Base-by-base conservation (phyloP, 805 yeast genomes). In the Spencermartinsiella europaea region DNA sequence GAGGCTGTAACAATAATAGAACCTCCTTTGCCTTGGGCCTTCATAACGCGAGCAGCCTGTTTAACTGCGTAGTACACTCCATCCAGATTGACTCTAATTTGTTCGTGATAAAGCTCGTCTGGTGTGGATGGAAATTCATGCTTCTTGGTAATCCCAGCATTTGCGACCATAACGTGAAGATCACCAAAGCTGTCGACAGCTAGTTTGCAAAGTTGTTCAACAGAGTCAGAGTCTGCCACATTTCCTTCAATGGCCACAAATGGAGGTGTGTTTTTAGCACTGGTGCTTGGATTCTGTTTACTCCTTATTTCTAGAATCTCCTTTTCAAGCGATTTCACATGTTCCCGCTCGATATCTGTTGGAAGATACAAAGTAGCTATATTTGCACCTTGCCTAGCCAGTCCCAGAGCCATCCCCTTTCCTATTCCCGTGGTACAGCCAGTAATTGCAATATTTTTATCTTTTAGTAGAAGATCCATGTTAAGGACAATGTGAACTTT, bases 251-350 rank as follows among this genome's bases (percentile, higher is more conserved):
- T 63, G 0, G 75, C 70, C 7, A 65, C 44, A 39, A 56, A 54
- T 19, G 42, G 31, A 5, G 42, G 54, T 20, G 60, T 52, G 16
- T 14, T 15, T 12, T 7, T 7, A 25, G 7, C 12, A 25, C 12
- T 25, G 7, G 31, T 25, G 12, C 31, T 25, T 25, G 31, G 31
- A 12, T 25, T 25, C 31, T 25, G 31, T 25, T 25, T 25, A 10
- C 53, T 57, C 58, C 49, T 36, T 21, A 46, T 46, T 31, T 35
- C 28, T 2, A 58, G 61, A 15, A 51, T 49, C 44, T 51, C 55
- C 14, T 46, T 34, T 21, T 41, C 67, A 54, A 87, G 80, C 62
- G 83, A 89, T 12, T 75, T 70, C 10, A 83, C 95, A 12, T 25
- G 31, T 7, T 7, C 31, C 35, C 42, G 40, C 27, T 48, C 48